Evolutionary conservation across 768 basidiomycete genomes (phyloP).

Genomic region (Leccinum fibrillosum): DNA sequence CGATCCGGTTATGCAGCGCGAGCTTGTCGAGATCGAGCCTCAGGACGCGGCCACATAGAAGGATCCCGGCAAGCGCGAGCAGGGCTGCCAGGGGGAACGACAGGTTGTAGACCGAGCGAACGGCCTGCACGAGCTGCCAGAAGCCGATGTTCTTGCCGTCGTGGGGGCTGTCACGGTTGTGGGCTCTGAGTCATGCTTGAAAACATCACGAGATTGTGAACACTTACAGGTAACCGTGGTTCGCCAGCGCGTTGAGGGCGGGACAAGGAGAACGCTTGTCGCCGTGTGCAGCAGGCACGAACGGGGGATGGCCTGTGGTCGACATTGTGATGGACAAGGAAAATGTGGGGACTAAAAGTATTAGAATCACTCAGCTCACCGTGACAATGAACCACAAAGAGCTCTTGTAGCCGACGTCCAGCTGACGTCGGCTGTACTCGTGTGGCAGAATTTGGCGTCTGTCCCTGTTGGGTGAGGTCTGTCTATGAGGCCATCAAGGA

Average conservation of each 20-base stretch:
- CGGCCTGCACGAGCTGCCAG: slow-evolving; percentile 43
- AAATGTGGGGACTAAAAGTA: neutral
- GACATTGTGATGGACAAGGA: slow-evolving; percentile 21
- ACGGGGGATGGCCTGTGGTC: slow-evolving; percentile 23
- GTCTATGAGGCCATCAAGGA: too few relatives aligned
- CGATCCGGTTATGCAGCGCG: slow-evolving; percentile 55
- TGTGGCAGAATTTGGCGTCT: too few relatives aligned
- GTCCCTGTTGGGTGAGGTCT: too few relatives aligned
- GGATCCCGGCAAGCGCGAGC: slow-evolving; percentile 45
- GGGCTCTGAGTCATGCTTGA: neutral
- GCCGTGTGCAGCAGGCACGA: slow-evolving; percentile 22
- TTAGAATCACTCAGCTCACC: too few relatives aligned
- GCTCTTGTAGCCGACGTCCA: too few relatives aligned
- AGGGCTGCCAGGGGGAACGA: slow-evolving; percentile 52
- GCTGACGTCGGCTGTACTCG: too few relatives aligned
- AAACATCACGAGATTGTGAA: neutral
- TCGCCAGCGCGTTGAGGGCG: slow-evolving; percentile 69
- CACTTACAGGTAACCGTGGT: slow-evolving; percentile 71
- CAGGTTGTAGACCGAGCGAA: slow-evolving; percentile 59
- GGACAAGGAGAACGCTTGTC: slow-evolving; percentile 71
- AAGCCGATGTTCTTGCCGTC: slow-evolving; percentile 51
- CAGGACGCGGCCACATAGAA: slow-evolving; percentile 43
- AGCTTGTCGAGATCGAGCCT: slow-evolving; percentile 48
- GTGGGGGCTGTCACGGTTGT: slow-evolving; percentile 43
- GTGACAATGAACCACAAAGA: too few relatives aligned